Conservation (phyloP, 75 land plant genomes). For the Pinus albicaulis region DNA sequence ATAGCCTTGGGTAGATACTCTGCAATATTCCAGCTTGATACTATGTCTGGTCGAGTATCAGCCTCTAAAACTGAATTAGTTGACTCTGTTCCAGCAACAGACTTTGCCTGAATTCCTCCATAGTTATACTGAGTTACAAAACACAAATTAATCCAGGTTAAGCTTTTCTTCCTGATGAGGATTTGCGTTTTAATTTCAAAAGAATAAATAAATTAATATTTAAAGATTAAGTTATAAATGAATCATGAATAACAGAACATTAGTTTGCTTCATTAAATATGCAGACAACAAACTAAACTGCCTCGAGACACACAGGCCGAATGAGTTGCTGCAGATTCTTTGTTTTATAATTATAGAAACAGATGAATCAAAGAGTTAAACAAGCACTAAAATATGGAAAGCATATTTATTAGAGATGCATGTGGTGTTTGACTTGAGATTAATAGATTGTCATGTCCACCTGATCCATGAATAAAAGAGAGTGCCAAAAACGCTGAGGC, state of each 20-base stretch:
- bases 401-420: neutral
- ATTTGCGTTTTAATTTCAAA: neutral
- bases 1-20: slow-evolving; percentile 81
- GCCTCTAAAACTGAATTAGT: slow-evolving; percentile 11
- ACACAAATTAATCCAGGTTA: neutral
- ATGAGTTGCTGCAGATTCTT: neutral
- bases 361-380: neutral
- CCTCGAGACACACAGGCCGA: neutral
- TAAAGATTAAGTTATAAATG: neutral
- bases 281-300: neutral
- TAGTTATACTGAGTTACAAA: slow-evolving; percentile 68
- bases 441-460: slow-evolving; percentile 20
- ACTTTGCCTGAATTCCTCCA: slow-evolving; percentile 86
- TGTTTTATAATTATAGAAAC: neutral
- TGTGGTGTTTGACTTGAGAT: neutral
- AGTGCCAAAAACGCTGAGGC: slow-evolving; percentile 89
- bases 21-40: slow-evolving; percentile 96
- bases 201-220: neutral
- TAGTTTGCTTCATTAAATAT: neutral
- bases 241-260: neutral
- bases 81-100: slow-evolving; percentile 6
- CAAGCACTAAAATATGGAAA: too few relatives aligned
- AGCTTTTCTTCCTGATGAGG: neutral
- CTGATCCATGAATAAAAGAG: slow-evolving; percentile 97
- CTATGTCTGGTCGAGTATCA: slow-evolving; percentile 69